phyloP scores from a whole-genome alignment of 2,329 filamentous ascomycete species.

The Rutstroemia sp. region DNA sequence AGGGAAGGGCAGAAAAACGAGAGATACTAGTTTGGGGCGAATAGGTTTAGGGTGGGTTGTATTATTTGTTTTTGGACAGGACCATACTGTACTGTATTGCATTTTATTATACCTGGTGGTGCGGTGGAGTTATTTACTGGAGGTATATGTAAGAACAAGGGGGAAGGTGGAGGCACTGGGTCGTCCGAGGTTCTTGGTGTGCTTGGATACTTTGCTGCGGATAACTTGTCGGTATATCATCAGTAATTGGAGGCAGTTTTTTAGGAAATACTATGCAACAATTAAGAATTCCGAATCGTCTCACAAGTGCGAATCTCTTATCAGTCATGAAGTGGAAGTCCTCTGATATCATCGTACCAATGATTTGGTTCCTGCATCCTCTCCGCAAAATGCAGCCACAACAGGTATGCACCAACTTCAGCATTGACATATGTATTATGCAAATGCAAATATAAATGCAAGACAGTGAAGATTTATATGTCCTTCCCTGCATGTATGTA shows the following conservation, averaged over 20 bases:
- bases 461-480: background rate
- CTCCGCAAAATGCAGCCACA: conserved; percentile 3
- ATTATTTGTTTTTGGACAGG: background rate
- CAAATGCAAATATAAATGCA: background rate
- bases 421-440: background rate
- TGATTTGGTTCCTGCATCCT: background rate
- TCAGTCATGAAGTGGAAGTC: background rate
- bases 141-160: no score
- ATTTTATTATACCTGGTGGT: background rate
- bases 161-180: no score
- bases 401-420: background rate
- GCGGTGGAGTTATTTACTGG: no score
- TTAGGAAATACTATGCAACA: no score
- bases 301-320: background rate
- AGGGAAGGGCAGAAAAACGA: no score
- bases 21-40: no score
- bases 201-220: no score
- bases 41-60: no score
- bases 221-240: no score
- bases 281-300: background rate
- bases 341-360: background rate
- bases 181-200: no score
- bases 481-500: background rate
- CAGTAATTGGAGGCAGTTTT: no score
- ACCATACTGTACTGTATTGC: background rate